These are phyloP conservation scores for Aspergillus phoenicis DNA, from an alignment of 2,329 filamentous ascomycete species.

Conservation along the genomic window DNA sequence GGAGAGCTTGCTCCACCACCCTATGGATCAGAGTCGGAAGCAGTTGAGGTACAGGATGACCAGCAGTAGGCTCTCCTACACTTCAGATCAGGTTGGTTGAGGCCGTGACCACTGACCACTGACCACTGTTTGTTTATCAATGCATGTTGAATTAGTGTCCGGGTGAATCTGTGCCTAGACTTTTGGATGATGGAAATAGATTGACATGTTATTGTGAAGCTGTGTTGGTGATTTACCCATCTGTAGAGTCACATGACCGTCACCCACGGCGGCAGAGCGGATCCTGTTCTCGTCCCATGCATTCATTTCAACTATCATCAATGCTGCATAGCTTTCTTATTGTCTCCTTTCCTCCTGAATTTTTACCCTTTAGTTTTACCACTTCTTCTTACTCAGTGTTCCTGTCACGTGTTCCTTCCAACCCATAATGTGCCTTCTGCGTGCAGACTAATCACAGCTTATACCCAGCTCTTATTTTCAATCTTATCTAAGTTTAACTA, in stretches of 20 bases:
- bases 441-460: background rate
- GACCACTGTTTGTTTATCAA: background rate
- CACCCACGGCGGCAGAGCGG: background rate
- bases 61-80: background rate
- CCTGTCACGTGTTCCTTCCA: background rate
- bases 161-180: too few relatives aligned
- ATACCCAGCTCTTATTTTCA: background rate
- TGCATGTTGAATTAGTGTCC: background rate
- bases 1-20: conserved; percentile 42
- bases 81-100: background rate
- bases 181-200: background rate
- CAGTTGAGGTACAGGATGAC: conserved; percentile 6
- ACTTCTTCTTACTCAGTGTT: background rate
- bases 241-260: conserved; percentile 12
- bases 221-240: background rate
- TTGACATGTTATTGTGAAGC: background rate
- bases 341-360: background rate
- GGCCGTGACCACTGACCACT: background rate
- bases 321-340: background rate
- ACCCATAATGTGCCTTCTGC: background rate
- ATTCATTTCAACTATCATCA: background rate
- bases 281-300: background rate
- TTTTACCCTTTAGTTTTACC: background rate
- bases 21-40: conserved; percentile 32
- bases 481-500: background rate